Evolutionary conservation across 768 basidiomycete species (phyloP), one percentile per base, ranked within the genome.

Genomic region (Fistulinella prunicolor): DNA sequence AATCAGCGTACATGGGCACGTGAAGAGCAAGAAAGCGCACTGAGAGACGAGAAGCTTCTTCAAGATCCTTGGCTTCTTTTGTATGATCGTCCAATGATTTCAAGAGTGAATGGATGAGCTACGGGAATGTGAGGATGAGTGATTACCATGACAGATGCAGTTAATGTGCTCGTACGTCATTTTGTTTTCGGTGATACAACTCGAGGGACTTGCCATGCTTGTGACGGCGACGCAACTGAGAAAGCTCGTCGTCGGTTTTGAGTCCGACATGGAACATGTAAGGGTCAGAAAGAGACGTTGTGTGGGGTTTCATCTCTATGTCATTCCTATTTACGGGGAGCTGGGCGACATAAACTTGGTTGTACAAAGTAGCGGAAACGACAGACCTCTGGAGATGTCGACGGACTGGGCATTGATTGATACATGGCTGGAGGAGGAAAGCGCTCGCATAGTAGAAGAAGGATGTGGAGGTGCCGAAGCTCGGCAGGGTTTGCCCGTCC

Each of bases 1-100:
- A 13, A 29, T 10, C 32, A 45, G 16, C 26, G 24, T 3, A 35
- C 19, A 46, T 22, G 40, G 24, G 22, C 9, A 37, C n/a, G 28
- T 8, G 13, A 36, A 20, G 48, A 6, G 28, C 0, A 26, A 20
- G 37, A 24, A 35, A 9, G 67, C 80, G 53, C 59, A 89, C 89
- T 17, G 85, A 75, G 39, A 89, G 57, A 17, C 87, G 84, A 30
- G 78, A 73, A 24, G 76, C 75, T 29, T 85, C 79, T 62, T 85
- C 86, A 26, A 84, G 81, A 12, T 77, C 74, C 50, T 74, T 78
- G 14, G 92, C 93, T 58, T 95, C 90, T 42, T 81, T 78, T 0
- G 91, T 91, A 60, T 94, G 89, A 28, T 86, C 83, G 29, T 92
- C 88, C 81, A 98, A 86, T 1, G 93, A 81, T 67, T 95, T 96